These are phyloP conservation scores for Tolypocladium tundrense DNA, from an alignment of 2,329 filamentous ascomycete species.

Conservation along the genomic window DNA sequence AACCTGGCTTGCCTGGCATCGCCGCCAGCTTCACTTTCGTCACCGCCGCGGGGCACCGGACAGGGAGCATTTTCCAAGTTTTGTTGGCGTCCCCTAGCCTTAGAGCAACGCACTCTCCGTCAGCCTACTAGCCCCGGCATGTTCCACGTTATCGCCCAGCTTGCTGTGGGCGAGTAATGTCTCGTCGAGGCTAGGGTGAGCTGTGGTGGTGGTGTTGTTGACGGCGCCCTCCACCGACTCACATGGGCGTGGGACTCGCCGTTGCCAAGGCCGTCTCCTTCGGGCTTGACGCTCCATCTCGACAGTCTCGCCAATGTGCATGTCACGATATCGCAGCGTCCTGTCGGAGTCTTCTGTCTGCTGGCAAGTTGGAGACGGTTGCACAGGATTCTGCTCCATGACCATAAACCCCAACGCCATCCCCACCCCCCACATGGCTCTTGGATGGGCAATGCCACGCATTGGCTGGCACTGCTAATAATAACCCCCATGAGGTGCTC, in stretches of 20 bases:
- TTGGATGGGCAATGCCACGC: background rate
- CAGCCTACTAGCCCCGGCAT: background rate
- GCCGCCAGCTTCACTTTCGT: background rate
- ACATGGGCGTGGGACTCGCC: background rate
- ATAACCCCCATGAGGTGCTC: background rate
- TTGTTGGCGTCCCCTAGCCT: background rate
- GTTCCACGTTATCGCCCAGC: background rate
- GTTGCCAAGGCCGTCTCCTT: background rate
- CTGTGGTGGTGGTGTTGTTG: background rate
- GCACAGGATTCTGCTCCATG: background rate
- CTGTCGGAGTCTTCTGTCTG: background rate
- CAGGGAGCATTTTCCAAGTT: background rate
- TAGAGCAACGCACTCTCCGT: background rate
- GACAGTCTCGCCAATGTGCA: background rate
- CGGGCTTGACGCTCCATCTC: background rate
- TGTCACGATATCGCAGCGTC: background rate
- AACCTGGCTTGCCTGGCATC: background rate
- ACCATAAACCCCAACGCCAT: background rate
- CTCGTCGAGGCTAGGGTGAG: background rate
- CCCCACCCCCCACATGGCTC: background rate
- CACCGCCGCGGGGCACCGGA: background rate
- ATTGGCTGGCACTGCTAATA: background rate
- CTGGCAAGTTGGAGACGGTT: background rate
- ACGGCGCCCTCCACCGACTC: background rate
- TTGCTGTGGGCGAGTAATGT: background rate